These are phyloP conservation scores for Thelephora terrestris DNA, from an alignment of 1,284 basidiomycete species.

Conservation along the genomic window DNA sequence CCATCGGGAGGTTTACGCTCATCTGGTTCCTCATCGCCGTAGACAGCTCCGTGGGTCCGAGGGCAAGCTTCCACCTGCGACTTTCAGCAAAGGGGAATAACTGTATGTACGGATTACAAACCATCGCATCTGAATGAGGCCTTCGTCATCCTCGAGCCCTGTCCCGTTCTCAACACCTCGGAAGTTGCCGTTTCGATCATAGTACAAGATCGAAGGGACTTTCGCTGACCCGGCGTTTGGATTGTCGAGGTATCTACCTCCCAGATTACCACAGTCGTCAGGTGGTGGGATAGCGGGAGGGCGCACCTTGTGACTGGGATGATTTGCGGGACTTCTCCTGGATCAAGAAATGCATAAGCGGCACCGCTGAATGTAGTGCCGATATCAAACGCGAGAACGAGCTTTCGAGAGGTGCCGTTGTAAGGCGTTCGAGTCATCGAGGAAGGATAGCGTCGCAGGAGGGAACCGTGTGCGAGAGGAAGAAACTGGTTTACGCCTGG, in stretches of 20 bases:
- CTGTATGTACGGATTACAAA: no score
- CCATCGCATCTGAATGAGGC: slow-evolving; percentile 42
- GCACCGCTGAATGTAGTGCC: slow-evolving; percentile 36
- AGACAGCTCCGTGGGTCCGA: neutral
- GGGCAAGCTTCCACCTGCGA: neutral
- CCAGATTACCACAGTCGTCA: slow-evolving; percentile 38
- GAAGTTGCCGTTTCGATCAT: no score
- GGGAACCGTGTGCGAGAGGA: no score
- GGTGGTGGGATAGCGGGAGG: slow-evolving; percentile 38
- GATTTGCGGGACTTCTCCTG: slow-evolving; percentile 34
- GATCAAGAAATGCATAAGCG: slow-evolving; percentile 36
- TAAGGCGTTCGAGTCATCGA: slow-evolving; percentile 6
- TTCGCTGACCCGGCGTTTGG: no score
- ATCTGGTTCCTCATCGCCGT: neutral
- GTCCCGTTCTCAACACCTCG: no score
- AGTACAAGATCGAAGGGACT: no score
- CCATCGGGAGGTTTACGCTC: slow-evolving; percentile 1
- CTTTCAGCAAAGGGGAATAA: no score
- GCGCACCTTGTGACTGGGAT: slow-evolving; percentile 36
- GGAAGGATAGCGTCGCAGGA: no score
- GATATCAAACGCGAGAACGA: no score
- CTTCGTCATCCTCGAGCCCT: slow-evolving; percentile 39
- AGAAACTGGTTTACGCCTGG: no score
- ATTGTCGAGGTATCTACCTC: slow-evolving; percentile 39
- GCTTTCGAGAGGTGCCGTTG: slow-evolving; percentile 20